A percentile compares a stretch with the other conserved stretches of the same genome.
phyloP scores from a whole-genome alignment of 495 filamentous ascomycete species.

The Aspergillus nidulans region DNA sequence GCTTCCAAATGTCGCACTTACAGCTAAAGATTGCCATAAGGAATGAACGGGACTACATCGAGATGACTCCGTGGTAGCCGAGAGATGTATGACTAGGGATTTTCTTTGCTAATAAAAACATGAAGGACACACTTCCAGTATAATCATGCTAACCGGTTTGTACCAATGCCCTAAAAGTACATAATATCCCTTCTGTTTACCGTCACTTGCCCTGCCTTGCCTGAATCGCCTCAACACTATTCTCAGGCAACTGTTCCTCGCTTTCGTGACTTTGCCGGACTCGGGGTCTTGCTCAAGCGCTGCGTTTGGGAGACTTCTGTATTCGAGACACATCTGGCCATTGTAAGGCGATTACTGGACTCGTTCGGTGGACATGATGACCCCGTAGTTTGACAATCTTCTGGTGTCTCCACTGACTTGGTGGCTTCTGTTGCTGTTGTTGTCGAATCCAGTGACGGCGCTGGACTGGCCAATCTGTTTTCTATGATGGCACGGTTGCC shows the following conservation, averaged over 20 bases:
- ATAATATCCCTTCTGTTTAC: neutral
- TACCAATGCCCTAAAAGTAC: slow-evolving; percentile 1
- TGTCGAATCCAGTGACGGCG: neutral
- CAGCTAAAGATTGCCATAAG: no score
- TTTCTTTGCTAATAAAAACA: neutral
- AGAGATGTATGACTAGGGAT: neutral
- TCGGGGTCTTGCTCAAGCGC: slow-evolving; percentile 2
- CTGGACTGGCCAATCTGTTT: neutral
- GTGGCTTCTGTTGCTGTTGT: neutral
- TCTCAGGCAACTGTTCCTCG: neutral
- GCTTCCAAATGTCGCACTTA: no score
- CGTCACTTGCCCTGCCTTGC: neutral
- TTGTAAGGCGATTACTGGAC: neutral
- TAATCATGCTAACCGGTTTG: neutral
- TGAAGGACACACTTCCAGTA: neutral
- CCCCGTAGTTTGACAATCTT: neutral
- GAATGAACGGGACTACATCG: no score
- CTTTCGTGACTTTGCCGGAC: neutral
- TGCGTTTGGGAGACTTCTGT: neutral
- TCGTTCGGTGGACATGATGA: neutral
- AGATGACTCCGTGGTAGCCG: neutral
- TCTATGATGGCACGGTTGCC: neutral
- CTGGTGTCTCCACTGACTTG: neutral
- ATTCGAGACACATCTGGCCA: neutral
- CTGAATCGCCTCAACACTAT: neutral